Percentiles rank a stretch among this genome's conserved stretches.
Evolutionary conservation across 1,284 basidiomycete genomes (phyloP).

Genomic region (Marasmius oreades): DNA sequence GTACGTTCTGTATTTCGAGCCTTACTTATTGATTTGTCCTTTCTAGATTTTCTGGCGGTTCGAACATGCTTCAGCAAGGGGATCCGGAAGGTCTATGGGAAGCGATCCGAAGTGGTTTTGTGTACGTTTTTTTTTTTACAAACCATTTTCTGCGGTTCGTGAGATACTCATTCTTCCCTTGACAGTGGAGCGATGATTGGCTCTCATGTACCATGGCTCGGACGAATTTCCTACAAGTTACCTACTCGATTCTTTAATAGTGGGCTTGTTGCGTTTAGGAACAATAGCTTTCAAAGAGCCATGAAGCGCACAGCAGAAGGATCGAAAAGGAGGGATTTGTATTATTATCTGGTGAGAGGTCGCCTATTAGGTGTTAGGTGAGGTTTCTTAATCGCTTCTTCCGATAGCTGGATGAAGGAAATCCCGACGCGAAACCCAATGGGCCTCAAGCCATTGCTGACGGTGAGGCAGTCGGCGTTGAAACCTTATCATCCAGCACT

Average conservation of each 20-base stretch:
- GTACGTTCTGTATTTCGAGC: conserved; percentile 27
- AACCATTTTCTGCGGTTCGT: background rate
- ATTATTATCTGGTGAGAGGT: conserved; percentile 34
- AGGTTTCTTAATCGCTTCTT: too few relatives aligned
- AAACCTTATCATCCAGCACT: too few relatives aligned
- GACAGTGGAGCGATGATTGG: conserved; percentile 15
- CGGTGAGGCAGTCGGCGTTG: conserved; percentile 18
- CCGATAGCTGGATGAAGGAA: background rate
- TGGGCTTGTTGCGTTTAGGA: conserved; percentile 2
- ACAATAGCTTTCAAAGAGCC: conserved; percentile 22
- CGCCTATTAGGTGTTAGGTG: background rate
- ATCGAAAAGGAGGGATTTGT: conserved; percentile 31
- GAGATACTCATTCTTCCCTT: background rate
- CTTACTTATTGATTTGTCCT: too few relatives aligned
- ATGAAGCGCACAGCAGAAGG: conserved; percentile 23
- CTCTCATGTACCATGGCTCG: conserved; percentile 30
- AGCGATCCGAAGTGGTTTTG: conserved; percentile 14
- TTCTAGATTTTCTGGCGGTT: conserved; percentile 28
- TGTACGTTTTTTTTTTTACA: conserved; percentile 8
- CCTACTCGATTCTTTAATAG: conserved; percentile 16
- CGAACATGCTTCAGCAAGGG: conserved; percentile 24
- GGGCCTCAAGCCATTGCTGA: conserved; percentile 27
- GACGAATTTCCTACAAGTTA: conserved; percentile 19
- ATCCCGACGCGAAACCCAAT: background rate
- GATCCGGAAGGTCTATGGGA: conserved; percentile 16